Evolutionary conservation across 2,329 filamentous ascomycete species (phyloP), one percentile per base, ranked within the genome.

Genomic region (Raffaelea arxii): DNA sequence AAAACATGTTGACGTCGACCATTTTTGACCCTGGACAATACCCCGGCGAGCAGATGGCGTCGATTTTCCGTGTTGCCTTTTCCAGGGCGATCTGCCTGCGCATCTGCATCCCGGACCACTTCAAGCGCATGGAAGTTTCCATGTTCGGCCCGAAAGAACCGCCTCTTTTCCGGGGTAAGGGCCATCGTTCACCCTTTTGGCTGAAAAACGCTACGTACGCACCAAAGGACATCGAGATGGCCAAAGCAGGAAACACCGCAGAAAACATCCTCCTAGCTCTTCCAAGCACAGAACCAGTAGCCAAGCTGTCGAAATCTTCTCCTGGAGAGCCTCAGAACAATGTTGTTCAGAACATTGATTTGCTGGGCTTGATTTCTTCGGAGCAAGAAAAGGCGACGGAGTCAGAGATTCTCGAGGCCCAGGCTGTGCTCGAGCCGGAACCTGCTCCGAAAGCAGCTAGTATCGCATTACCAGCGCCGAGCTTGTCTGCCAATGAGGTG

Each of bases 21-120:
- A 53, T 63, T 14, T 44, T 62, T 12, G 60, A 63, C 41, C 54
- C 55, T 2, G 30, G 46, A 19, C 49, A 32, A 23, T 47, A 56
- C 32, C 42, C 44, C 1, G 48, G 46, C 2, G 27, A 35, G 1
- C 12, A 32, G 1, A 46, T 55, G 23, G 36, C 40, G 1, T 3
- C 12, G 6, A 23, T 48, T 4, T 60, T 59, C 40, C 23, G 44
- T 12, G 36, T 30, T 5, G 30, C 60, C 14, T 57, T 58, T 38
- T 30, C 46, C 7, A 45, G 49, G 19, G 55, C 51, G 1, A 54
- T 50, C 2, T 58, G 56, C 6, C 55, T 62, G 5, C 56, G 60
- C 1, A 54, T 60, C 25, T 61, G 59, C 40, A 21, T 36, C 2
- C 54, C 49, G 12, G 50, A 54, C 12, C 52, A 40, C 9, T 41